A percentile compares a stretch with the other conserved stretches of the same genome.
Conservation (phyloP, 805 yeast species). For the Soucietia sequanensis region DNA sequence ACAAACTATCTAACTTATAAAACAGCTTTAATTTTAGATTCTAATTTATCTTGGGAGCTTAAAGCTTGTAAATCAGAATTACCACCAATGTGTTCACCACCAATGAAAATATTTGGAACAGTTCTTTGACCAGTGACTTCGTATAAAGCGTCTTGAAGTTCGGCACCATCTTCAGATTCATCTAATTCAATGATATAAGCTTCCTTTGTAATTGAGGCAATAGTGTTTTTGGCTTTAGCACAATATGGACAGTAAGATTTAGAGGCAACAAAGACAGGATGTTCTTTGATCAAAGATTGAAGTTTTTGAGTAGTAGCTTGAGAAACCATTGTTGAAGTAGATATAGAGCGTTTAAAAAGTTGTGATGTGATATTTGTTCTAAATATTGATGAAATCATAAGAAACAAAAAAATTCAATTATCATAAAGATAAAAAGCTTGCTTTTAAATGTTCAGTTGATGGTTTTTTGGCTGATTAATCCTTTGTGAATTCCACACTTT, state of each 20-base stretch:
- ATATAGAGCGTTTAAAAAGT: conserved; percentile 4
- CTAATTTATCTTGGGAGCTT: conserved; percentile 60
- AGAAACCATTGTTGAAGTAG: conserved; percentile 51
- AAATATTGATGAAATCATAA: too few relatives aligned
- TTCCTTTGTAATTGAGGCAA: conserved; percentile 38
- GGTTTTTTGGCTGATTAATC: too few relatives aligned
- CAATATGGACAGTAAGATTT: conserved; percentile 53
- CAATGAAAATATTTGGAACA: conserved; percentile 90
- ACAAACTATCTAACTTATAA: conserved; percentile 20
- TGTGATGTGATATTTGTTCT: too few relatives aligned
- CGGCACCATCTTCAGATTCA: conserved; percentile 64
- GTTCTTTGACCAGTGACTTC: conserved; percentile 87
- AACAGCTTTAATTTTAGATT: conserved; percentile 37
- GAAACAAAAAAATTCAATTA: too few relatives aligned
- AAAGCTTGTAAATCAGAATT: conserved; percentile 83
- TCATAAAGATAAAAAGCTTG: too few relatives aligned
- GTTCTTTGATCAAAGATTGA: conserved; percentile 58
- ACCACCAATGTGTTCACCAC: conserved; percentile 94
- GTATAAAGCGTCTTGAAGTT: conserved; percentile 73
- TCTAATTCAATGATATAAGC: conserved; percentile 59
- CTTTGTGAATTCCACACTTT: too few relatives aligned
- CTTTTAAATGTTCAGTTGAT: too few relatives aligned
- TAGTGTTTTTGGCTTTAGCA: conserved; percentile 43
- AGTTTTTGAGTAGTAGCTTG: conserved; percentile 58
- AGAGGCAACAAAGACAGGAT: conserved; percentile 78